These are phyloP conservation scores for Bipolaris sorokiniana DNA, from an alignment of 2,329 filamentous ascomycete species.

Conservation along the genomic window DNA sequence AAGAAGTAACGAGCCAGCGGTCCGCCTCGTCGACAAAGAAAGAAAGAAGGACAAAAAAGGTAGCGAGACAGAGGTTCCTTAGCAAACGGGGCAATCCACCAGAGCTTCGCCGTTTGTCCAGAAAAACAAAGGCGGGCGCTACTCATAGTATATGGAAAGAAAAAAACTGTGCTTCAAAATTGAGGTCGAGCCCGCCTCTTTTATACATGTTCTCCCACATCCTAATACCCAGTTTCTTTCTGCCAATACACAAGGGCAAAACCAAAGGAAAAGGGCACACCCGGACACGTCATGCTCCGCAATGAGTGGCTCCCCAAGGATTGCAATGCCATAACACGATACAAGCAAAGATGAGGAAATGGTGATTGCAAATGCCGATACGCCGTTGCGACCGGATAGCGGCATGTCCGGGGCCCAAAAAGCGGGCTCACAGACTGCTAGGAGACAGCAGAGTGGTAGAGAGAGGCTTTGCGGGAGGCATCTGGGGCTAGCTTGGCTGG, in stretches of 20 bases:
- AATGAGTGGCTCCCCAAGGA: too few species aligned
- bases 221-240: neutral
- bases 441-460: neutral
- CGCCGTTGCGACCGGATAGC: constrained; percentile 2
- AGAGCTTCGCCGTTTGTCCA: constrained; percentile 33
- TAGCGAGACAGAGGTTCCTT: constrained; percentile 27
- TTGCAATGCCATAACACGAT: too few species aligned
- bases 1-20: constrained; percentile 16
- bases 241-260: neutral
- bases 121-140: constrained; percentile 15
- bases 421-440: neutral
- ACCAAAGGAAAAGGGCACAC: neutral
- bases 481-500: neutral
- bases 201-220: neutral
- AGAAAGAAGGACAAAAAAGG: constrained; percentile 2
- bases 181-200: neutral
- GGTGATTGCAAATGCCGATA: constrained; percentile 3
- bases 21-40: constrained; percentile 8
- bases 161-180: too few species aligned
- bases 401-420: neutral
- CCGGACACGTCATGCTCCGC: neutral
- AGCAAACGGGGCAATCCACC: constrained; percentile 14
- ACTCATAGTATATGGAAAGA: constrained; percentile 8
- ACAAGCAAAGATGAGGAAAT: neutral
- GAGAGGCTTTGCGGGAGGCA: neutral